Percentiles rank a stretch among this genome's conserved stretches.
Evolutionary conservation across 2,329 filamentous ascomycete genomes (phyloP).

Genomic region (Diaporthe aspalathi): DNA sequence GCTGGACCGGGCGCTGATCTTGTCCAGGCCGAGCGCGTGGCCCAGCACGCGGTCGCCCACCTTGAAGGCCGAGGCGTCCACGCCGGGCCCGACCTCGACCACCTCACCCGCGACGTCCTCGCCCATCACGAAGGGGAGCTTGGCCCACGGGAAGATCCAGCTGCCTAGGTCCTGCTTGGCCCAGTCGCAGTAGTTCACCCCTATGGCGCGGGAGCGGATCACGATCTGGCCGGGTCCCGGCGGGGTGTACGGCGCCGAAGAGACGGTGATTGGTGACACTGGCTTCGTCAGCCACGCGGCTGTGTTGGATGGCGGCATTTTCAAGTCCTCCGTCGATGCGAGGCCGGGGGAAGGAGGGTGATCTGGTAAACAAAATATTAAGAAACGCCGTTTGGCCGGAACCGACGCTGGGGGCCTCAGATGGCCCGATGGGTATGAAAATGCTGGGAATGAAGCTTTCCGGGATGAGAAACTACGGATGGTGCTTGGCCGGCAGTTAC

Average conservation of each 20-base stretch:
- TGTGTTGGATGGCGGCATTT: slow-evolving; percentile 23
- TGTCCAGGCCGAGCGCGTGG: slow-evolving; percentile 42
- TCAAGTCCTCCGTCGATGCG: fast-evolving
- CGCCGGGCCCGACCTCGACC: slow-evolving; percentile 46
- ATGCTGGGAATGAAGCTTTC: not conserved
- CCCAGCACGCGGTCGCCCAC: slow-evolving; percentile 50
- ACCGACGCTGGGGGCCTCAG: fast-evolving
- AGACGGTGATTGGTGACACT: not conserved
- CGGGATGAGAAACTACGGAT: too few species aligned
- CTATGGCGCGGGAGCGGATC: slow-evolving; percentile 46
- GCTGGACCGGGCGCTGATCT: slow-evolving; percentile 38
- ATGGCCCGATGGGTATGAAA: not conserved
- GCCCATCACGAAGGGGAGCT: slow-evolving; percentile 50
- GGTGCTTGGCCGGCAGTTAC: not conserved
- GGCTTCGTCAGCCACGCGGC: slow-evolving; percentile 23
- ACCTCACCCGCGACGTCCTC: slow-evolving; percentile 50
- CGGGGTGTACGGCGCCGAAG: slow-evolving; percentile 4
- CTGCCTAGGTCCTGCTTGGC: slow-evolving; percentile 45
- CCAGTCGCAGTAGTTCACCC: slow-evolving; percentile 47
- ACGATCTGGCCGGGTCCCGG: slow-evolving; percentile 42
- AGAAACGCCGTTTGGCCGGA: too few species aligned
- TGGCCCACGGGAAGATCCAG: slow-evolving; percentile 45
- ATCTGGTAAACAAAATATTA: too few species aligned
- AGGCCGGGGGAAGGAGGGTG: too few species aligned
- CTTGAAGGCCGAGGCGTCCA: slow-evolving; percentile 44